These are phyloP conservation scores for Sporothrix brunneoviolacea DNA, from an alignment of 2,329 filamentous ascomycete genomes.

Conservation along the genomic window DNA sequence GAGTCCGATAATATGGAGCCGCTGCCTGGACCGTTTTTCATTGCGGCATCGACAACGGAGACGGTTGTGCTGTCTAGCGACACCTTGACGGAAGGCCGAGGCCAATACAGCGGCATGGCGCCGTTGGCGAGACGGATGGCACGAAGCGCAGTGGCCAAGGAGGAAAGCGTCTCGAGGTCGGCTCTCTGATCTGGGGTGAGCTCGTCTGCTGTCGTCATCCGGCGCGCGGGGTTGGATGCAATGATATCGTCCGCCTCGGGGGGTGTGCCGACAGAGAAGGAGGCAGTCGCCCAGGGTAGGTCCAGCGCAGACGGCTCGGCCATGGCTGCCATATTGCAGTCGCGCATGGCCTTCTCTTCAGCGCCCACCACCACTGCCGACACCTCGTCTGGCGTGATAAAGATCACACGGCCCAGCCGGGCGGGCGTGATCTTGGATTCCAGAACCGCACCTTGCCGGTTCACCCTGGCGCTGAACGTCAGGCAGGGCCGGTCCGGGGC, in stretches of 20 bases:
- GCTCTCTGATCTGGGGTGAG: slow-evolving; percentile 36
- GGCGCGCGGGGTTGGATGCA: slow-evolving; percentile 15
- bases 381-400: slow-evolving; percentile 48
- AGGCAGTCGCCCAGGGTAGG: slow-evolving; percentile 3
- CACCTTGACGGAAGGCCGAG: slow-evolving; percentile 37
- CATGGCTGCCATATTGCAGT: neutral
- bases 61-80: slow-evolving; percentile 31
- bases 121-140: slow-evolving; percentile 38
- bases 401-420: slow-evolving; percentile 43
- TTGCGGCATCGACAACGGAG: neutral
- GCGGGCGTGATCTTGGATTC: slow-evolving; percentile 50
- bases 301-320: slow-evolving; percentile 5
- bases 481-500: slow-evolving; percentile 44
- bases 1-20: too few species aligned
- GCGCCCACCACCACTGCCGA: slow-evolving; percentile 30
- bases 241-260: slow-evolving; percentile 15
- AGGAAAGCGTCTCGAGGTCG: slow-evolving; percentile 42
- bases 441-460: slow-evolving; percentile 44
- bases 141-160: slow-evolving; percentile 41
- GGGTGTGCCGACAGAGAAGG: slow-evolving; percentile 30
- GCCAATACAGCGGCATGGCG: slow-evolving; percentile 42
- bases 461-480: slow-evolving; percentile 56
- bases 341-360: slow-evolving; percentile 7
- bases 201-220: slow-evolving; percentile 36
- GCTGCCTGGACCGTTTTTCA: neutral